These are phyloP conservation scores for Geotrichum klebahnii DNA, from an alignment of 1,139 yeast genomes.

Conservation along the genomic window DNA sequence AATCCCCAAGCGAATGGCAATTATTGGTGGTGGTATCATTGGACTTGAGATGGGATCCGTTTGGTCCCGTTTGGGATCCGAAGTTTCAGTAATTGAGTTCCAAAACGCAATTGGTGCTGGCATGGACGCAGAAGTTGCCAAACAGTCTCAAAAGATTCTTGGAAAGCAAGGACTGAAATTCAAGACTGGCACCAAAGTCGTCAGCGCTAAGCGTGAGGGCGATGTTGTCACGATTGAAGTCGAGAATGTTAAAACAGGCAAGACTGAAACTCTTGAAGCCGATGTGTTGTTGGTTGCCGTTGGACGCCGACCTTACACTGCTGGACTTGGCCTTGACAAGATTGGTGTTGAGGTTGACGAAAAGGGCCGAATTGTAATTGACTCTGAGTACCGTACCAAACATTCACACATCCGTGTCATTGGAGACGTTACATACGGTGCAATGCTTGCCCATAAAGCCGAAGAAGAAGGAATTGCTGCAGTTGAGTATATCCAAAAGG, in stretches of 20 bases:
- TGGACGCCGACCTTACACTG: slow-evolving; percentile 97
- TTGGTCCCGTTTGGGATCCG: slow-evolving; percentile 90
- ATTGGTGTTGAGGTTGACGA: slow-evolving; percentile 87
- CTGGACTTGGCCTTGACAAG: slow-evolving; percentile 83
- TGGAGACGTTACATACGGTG: slow-evolving; percentile 98
- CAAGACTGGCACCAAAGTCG: slow-evolving; percentile 88
- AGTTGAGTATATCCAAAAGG: slow-evolving; percentile 85
- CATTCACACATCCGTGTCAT: slow-evolving; percentile 90
- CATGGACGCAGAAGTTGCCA: slow-evolving; percentile 95
- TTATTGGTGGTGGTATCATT: slow-evolving; percentile 99
- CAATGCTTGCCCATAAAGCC: slow-evolving; percentile 99
- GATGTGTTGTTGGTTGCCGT: slow-evolving; percentile 94
- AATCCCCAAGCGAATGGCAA: slow-evolving; percentile 83
- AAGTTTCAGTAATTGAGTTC: slow-evolving; percentile 92
- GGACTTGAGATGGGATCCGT: slow-evolving; percentile 99
- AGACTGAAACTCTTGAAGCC: slow-evolving; percentile 73
- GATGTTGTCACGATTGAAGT: slow-evolving; percentile 87
- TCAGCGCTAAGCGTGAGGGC: slow-evolving; percentile 81
- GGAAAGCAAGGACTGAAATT: slow-evolving; percentile 93
- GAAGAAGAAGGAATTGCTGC: slow-evolving; percentile 99
- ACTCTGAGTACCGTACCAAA: slow-evolving; percentile 88
- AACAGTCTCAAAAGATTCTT: slow-evolving; percentile 80
- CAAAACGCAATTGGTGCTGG: slow-evolving; percentile 89
- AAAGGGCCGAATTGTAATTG: slow-evolving; percentile 89
- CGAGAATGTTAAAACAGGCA: slow-evolving; percentile 85